phyloP scores from a whole-genome alignment of 2,329 filamentous ascomycete species.

The Nannizziopsis arthrosporioides region DNA sequence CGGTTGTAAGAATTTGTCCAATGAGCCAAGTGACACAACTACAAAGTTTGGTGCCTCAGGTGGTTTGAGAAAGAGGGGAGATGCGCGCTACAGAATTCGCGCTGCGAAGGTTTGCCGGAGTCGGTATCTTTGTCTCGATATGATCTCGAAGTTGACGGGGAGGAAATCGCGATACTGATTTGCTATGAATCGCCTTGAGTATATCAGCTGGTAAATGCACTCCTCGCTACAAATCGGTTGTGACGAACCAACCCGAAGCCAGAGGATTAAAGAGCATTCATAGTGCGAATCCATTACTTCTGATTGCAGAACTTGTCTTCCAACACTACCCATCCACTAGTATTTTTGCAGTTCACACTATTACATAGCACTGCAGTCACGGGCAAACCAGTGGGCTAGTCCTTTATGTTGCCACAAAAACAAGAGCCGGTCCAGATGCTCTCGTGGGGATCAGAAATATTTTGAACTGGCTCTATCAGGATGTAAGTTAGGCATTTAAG shows the following conservation, averaged over 20 bases:
- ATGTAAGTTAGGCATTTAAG: no score
- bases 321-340: constrained; percentile 1
- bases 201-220: no score
- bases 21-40: neutral
- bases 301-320: neutral
- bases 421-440: constrained; percentile 3
- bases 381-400: constrained; percentile 1
- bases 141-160: neutral
- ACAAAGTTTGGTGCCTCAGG: neutral
- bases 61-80: neutral
- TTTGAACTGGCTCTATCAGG: no score
- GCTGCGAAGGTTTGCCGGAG: neutral
- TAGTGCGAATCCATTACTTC: neutral
- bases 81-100: constrained; percentile 2
- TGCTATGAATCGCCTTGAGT: neutral
- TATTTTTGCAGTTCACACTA: constrained; percentile 4
- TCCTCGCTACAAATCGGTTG: neutral
- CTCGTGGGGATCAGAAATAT: neutral
- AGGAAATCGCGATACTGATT: neutral
- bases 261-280: neutral
- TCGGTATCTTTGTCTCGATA: constrained; percentile 1
- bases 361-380: neutral
- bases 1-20: neutral
- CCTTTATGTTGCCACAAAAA: constrained; percentile 4
- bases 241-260: no score